These are phyloP conservation scores for Backusella circina DNA, from an alignment of 192 early-diverging fungal species.

Conservation along the genomic window DNA sequence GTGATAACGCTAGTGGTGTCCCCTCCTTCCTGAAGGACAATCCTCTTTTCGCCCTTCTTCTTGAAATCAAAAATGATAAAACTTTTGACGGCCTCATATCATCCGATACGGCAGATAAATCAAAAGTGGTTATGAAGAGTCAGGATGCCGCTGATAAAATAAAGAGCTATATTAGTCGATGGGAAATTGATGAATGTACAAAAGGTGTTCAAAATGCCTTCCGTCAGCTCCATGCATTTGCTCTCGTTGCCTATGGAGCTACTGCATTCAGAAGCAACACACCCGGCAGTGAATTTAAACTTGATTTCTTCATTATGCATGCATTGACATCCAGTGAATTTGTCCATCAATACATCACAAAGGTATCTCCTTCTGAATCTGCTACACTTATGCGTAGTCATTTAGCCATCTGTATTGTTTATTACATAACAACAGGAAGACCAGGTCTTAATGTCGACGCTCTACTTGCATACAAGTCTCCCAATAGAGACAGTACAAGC, in stretches of 20 bases:
- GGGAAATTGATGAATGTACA: constrained; percentile 32
- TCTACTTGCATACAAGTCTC: constrained; percentile 23
- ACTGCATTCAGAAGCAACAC: constrained; percentile 26
- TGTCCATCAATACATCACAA: constrained; percentile 38
- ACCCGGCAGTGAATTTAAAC: constrained; percentile 23
- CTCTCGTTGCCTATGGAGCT: constrained; percentile 36
- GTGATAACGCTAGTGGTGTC: neutral
- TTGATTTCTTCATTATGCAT: constrained; percentile 51
- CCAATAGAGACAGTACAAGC: constrained; percentile 2
- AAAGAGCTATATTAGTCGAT: constrained; percentile 34
- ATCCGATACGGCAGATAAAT: neutral
- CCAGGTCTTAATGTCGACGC: constrained; percentile 35
- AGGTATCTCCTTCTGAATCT: constrained; percentile 36
- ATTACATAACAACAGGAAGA: constrained; percentile 41
- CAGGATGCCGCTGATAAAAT: constrained; percentile 6
- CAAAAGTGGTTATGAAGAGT: constrained; percentile 7
- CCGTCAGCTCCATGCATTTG: constrained; percentile 37
- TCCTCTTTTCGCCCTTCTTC: constrained; percentile 34
- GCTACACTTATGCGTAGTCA: constrained; percentile 43
- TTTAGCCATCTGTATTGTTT: constrained; percentile 17
- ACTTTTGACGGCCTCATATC: constrained; percentile 14
- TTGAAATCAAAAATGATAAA: constrained; percentile 31
- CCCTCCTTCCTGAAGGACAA: neutral
- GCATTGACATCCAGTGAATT: constrained; percentile 51
- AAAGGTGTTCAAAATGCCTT: constrained; percentile 35